Conservation (phyloP, 176 grass and related monocot species). For the Luzula sylvatica region DNA sequence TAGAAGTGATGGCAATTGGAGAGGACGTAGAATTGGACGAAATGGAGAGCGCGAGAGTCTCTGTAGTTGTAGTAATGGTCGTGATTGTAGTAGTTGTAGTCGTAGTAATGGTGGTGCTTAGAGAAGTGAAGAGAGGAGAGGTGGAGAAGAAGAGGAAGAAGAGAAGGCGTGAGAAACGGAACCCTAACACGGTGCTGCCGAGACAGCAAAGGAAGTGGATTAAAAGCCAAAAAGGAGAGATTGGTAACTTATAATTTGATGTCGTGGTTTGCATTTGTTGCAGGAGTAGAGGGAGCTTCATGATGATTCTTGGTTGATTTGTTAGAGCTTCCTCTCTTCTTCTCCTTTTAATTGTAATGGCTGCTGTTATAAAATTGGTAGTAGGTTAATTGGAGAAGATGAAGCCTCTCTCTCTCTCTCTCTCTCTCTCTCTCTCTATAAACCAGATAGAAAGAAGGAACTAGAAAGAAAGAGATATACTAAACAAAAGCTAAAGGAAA, state of each 20-base stretch:
- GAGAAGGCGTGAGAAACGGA: constrained; percentile 89
- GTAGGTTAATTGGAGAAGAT: too few species aligned
- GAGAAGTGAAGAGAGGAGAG: constrained; percentile 23
- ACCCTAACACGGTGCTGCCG: constrained; percentile 70
- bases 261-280: constrained; percentile 11
- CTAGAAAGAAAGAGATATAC: neutral
- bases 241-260: constrained; percentile 18
- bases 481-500: constrained; percentile 3
- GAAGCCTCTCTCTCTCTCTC: too few species aligned
- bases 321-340: constrained; percentile 3
- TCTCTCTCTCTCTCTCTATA: neutral
- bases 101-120: constrained; percentile 27
- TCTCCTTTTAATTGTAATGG: too few species aligned
- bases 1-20: constrained; percentile 17
- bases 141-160: constrained; percentile 83
- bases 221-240: constrained; percentile 45
- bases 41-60: constrained; percentile 16
- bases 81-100: constrained; percentile 26
- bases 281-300: constrained; percentile 37
- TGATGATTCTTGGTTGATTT: neutral
- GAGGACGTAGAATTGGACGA: neutral
- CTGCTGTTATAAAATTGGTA: too few species aligned
- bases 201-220: constrained; percentile 80
- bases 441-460: too few species aligned
- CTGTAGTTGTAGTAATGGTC: constrained; percentile 34